Evolutionary conservation across 257 asterid genomes (phyloP).

Genomic region (Striga asiatica): DNA sequence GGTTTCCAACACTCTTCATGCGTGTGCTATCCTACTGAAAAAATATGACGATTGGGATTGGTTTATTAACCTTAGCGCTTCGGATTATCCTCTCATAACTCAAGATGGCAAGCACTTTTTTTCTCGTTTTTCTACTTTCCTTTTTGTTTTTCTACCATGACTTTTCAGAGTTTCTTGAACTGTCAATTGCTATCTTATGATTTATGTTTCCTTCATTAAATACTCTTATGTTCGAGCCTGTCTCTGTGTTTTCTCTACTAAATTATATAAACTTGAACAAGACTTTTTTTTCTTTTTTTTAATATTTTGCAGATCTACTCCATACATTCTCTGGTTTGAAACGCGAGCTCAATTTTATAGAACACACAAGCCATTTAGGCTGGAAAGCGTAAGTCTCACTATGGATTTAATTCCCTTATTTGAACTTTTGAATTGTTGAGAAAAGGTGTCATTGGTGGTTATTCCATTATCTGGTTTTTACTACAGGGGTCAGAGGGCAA

Average conservation of each 20-base stretch:
- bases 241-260: background rate
- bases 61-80: conserved; percentile 95
- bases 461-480: conserved; percentile 7
- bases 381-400: conserved; percentile 64
- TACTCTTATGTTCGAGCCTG: background rate
- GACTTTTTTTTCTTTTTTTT: conserved; percentile 4
- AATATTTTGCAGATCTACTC: conserved; percentile 63
- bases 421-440: background rate
- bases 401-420: background rate
- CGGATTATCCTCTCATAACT: conserved; percentile 98
- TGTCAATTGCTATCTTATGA: too few species aligned
- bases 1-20: conserved; percentile 93
- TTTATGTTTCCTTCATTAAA: too few species aligned
- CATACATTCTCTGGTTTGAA: conserved; percentile 36
- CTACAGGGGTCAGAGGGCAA: conserved; percentile 54
- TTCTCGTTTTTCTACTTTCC: background rate
- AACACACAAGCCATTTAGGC: conserved; percentile 59
- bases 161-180: too few species aligned
- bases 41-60: conserved; percentile 80
- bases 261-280: background rate
- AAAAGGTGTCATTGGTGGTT: background rate
- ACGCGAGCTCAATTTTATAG: conserved; percentile 51
- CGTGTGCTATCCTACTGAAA: conserved; percentile 84
- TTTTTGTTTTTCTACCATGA: conserved; percentile 8
- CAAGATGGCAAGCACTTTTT: conserved; percentile 73